Evolutionary conservation across 2,329 filamentous ascomycete species (phyloP), one percentile per base, ranked within the genome.

Genomic region (Penicillium sp.): DNA sequence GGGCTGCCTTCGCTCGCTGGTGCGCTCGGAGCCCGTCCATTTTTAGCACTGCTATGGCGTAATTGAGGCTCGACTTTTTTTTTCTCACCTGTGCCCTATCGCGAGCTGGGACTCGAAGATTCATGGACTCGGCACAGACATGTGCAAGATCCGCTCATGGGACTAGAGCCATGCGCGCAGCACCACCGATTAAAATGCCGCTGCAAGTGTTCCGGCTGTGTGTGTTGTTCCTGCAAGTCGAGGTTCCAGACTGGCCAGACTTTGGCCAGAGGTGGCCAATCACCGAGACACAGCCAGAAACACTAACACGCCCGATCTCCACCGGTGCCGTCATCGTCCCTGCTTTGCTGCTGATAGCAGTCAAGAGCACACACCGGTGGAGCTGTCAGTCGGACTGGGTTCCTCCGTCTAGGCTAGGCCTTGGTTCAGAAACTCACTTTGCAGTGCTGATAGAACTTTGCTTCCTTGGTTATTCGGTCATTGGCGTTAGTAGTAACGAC

Each of bases 11-110:
- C 9, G 31, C 18, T 31, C 31, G 31, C 31, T 31, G 31, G 5
- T 43, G 44, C 47, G 44, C 37, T 43, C 22, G 43, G 54, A 39
- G 24, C 50, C 44, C 50, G 33, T 60, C 50, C 54, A 31, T 31
- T 46, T 46, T 62, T 63, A 54, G 63, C 60, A 61, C 54, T 54
- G 60, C 55, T 55, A 55, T 50, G 62, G 64, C 58, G 58, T 61
- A 63, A 56, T 55, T 53, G 54, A 64, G 54, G 55, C 27, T 13
- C 31, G 7, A 16, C n/a, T 22, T 9, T 46, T 46, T 46, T 46
- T 46, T n/a, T 46, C 3, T 44, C n/a, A 27, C 22, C 14, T 54
- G 31, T 53, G 36, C 3, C 19, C 19, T 16, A 10, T n/a, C 11
- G 37, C 22, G 40, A 6, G 18, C 4, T 13, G 16, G 18, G 22